Percentiles rank a stretch among this genome's conserved stretches.
phyloP scores from a whole-genome alignment of 1,284 basidiomycete species.

The Puccinia brachypodii region DNA sequence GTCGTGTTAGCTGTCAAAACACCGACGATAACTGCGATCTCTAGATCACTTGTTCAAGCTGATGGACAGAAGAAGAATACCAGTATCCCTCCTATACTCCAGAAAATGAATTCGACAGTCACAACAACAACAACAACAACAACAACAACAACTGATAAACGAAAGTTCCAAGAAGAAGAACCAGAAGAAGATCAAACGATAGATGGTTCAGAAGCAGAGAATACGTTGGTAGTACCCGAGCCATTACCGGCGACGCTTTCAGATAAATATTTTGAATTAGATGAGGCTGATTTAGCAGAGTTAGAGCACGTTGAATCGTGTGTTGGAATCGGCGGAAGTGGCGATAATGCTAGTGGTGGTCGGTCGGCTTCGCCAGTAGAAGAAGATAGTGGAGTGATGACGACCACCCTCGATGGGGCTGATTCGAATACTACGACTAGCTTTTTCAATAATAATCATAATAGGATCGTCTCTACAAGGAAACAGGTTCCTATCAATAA shows the following conservation, averaged over 20 bases:
- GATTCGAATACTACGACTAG: too few relatives aligned
- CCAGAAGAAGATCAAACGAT: neutral
- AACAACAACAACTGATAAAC: neutral
- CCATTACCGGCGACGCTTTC: slow-evolving; percentile 8
- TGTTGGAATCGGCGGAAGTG: neutral
- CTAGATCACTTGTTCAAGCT: neutral
- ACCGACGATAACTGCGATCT: neutral
- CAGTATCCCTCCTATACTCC: neutral
- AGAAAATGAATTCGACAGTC: too few relatives aligned
- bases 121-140: neutral
- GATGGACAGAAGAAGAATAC: neutral
- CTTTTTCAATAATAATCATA: too few relatives aligned
- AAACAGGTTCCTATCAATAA: neutral
- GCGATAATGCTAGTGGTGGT: too few relatives aligned
- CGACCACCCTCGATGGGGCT: too few relatives aligned
- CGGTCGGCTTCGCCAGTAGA: neutral
- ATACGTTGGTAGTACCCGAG: neutral
- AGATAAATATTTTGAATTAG: slow-evolving; percentile 39
- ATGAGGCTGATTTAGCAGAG: slow-evolving; percentile 33
- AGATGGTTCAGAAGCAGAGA: neutral
- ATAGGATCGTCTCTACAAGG: neutral
- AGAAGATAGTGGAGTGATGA: neutral
- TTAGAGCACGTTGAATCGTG: slow-evolving; percentile 4
- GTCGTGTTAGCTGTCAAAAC: too few relatives aligned
- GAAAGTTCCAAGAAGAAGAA: slow-evolving; percentile 11